phyloP scores from a whole-genome alignment of 441 rosid genomes.

The Omphalea diandra region DNA sequence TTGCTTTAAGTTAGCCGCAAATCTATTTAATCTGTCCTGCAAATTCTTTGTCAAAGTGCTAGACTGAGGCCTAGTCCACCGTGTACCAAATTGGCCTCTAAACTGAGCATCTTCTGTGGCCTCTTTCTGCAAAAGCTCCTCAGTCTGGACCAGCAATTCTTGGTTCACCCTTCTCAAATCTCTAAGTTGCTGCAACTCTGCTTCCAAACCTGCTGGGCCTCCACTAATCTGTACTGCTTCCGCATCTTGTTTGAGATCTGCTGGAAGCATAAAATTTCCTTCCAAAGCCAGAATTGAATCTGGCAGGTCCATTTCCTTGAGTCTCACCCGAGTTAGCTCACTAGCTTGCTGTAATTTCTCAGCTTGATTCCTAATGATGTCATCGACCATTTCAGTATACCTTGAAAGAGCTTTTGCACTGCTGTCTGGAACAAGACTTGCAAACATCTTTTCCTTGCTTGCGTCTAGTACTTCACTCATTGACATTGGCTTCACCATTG shows the following conservation, averaged over 20 bases:
- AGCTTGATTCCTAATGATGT: conserved; percentile 84
- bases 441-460: conserved; percentile 93
- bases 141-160: conserved; percentile 84
- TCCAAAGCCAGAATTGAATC: conserved; percentile 91
- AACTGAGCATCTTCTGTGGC: conserved; percentile 89
- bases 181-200: conserved; percentile 83
- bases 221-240: conserved; percentile 96
- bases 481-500: conserved; percentile 86
- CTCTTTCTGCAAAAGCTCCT: conserved; percentile 95
- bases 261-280: conserved; percentile 63
- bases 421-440: conserved; percentile 91
- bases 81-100: conserved; percentile 92
- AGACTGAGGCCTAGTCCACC: conserved; percentile 99
- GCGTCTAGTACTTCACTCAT: conserved; percentile 90
- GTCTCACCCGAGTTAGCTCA: conserved; percentile 87
- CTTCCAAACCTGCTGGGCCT: conserved; percentile 86
- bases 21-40: conserved; percentile 87
- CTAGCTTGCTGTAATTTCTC: conserved; percentile 96
- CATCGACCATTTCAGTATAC: conserved; percentile 97
- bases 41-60: conserved; percentile 89
- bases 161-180: conserved; percentile 93
- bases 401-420: conserved; percentile 97
- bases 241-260: conserved; percentile 79
- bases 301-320: conserved; percentile 96
- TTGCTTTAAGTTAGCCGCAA: conserved; percentile 93